Evolutionary conservation across 257 asterid species (phyloP).

Genomic region (Gardenia jasminoides): DNA sequence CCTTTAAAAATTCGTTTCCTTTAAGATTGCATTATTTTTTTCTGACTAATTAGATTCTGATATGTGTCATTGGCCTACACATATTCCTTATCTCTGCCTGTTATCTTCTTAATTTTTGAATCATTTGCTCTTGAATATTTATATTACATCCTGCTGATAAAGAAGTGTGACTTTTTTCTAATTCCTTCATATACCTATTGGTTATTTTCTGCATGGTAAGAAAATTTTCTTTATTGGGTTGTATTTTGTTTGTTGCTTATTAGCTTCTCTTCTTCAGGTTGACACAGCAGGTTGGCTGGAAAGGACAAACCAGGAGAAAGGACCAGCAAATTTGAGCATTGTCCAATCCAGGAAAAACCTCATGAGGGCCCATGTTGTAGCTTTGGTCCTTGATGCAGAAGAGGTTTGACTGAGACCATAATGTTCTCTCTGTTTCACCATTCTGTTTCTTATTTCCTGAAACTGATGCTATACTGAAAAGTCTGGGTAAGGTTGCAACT

Average conservation of each 20-base stretch:
- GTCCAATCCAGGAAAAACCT: constrained; percentile 95
- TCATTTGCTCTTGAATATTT: neutral
- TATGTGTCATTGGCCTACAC: neutral
- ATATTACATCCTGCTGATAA: neutral
- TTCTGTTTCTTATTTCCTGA: neutral
- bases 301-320: constrained; percentile 89
- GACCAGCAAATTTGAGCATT: constrained; percentile 88
- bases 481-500: neutral
- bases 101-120: neutral
- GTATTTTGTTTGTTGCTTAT: constrained; percentile 1
- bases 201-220: neutral
- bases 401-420: constrained; percentile 54
- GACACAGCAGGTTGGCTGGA: constrained; percentile 99
- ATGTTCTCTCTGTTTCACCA: neutral
- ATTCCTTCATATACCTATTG: neutral
- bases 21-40: neutral
- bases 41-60: neutral
- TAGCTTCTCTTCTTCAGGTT: constrained; percentile 45
- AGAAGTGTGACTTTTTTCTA: neutral
- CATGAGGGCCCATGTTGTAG: constrained; percentile 95
- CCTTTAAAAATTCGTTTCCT: neutral
- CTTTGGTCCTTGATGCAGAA: constrained; percentile 83
- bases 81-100: neutral
- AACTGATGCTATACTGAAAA: neutral
- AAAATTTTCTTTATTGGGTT: neutral